phyloP scores from a whole-genome alignment of 768 basidiomycete species.

The Podaxis sp. region DNA sequence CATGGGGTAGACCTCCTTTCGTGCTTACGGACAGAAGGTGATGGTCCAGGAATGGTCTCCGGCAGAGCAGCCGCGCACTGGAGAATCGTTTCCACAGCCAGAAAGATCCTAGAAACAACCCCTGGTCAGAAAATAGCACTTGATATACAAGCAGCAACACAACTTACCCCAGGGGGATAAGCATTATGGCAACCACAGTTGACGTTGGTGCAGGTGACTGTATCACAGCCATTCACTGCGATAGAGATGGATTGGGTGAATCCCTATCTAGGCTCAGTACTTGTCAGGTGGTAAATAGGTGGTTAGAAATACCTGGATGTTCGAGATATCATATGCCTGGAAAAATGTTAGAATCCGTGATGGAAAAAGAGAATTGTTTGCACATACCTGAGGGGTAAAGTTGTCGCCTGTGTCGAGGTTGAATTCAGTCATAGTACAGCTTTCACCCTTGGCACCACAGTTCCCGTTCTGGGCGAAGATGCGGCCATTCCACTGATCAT shows the following conservation, averaged over 20 bases:
- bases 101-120: slow-evolving; percentile 24
- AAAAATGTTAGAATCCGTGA: not conserved
- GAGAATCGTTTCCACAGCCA: slow-evolving; percentile 34
- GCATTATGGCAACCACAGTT: slow-evolving; percentile 30
- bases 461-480: slow-evolving; percentile 32
- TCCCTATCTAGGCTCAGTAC: slow-evolving; percentile 15
- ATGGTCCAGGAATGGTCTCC: slow-evolving; percentile 30
- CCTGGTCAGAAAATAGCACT: not conserved
- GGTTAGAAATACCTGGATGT: slow-evolving; percentile 25
- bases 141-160: not conserved
- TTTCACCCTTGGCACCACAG: slow-evolving; percentile 34
- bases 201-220: slow-evolving; percentile 33
- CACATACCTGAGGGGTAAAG: slow-evolving; percentile 22
- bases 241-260: slow-evolving; percentile 35
- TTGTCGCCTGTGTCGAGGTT: slow-evolving; percentile 32
- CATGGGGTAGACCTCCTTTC: not conserved
- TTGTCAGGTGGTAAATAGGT: too few species aligned
- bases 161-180: slow-evolving; percentile 29
- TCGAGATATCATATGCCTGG: slow-evolving; percentile 39
- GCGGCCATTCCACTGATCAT: slow-evolving; percentile 34
- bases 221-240: slow-evolving; percentile 31
- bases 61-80: slow-evolving; percentile 31
- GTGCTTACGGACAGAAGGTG: slow-evolving; percentile 27
- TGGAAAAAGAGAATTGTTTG: not conserved
- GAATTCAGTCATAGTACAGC: slow-evolving; percentile 34